phyloP scores from a whole-genome alignment of 192 early-diverging fungal species.

The Powellomyces hirtus region DNA sequence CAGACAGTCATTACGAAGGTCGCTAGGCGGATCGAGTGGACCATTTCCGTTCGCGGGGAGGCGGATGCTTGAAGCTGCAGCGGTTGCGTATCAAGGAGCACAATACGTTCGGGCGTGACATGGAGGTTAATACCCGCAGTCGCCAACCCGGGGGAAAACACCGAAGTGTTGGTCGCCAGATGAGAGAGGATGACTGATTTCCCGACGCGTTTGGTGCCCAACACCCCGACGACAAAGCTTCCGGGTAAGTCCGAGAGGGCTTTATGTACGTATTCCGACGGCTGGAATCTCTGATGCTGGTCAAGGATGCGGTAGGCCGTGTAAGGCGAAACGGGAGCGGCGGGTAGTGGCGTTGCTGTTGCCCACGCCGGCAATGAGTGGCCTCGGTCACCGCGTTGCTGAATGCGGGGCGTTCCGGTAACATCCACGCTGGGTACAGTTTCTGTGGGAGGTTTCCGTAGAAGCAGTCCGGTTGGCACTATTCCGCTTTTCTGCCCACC shows the following conservation, averaged over 20 bases:
- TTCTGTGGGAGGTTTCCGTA: background rate
- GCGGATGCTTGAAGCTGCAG: slow-evolving; percentile 24
- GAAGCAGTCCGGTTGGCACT: background rate
- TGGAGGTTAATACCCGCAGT: slow-evolving; percentile 67
- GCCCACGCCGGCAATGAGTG: too few relatives aligned
- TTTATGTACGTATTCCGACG: slow-evolving; percentile 24
- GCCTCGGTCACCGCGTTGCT: background rate
- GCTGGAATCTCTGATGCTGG: slow-evolving; percentile 19
- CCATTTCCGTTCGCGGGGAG: slow-evolving; percentile 43
- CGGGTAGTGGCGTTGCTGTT: background rate
- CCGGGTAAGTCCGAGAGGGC: slow-evolving; percentile 62
- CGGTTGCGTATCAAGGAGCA: slow-evolving; percentile 63
- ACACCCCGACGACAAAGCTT: slow-evolving; percentile 63
- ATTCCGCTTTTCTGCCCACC: background rate
- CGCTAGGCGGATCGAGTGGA: slow-evolving; percentile 49
- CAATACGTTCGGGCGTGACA: slow-evolving; percentile 59
- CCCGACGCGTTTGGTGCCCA: slow-evolving; percentile 66
- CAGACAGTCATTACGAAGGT: slow-evolving; percentile 63
- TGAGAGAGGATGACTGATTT: slow-evolving; percentile 62
- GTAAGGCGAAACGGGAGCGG: background rate
- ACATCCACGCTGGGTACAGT: too few relatives aligned
- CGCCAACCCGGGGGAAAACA: slow-evolving; percentile 21
- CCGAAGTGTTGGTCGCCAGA: slow-evolving; percentile 38
- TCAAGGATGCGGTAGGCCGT: slow-evolving; percentile 12
- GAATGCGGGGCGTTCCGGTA: too few relatives aligned